These are phyloP conservation scores for Ploettnerulaceae sp. DNA, from an alignment of 2,329 filamentous ascomycete species.

Conservation along the genomic window DNA sequence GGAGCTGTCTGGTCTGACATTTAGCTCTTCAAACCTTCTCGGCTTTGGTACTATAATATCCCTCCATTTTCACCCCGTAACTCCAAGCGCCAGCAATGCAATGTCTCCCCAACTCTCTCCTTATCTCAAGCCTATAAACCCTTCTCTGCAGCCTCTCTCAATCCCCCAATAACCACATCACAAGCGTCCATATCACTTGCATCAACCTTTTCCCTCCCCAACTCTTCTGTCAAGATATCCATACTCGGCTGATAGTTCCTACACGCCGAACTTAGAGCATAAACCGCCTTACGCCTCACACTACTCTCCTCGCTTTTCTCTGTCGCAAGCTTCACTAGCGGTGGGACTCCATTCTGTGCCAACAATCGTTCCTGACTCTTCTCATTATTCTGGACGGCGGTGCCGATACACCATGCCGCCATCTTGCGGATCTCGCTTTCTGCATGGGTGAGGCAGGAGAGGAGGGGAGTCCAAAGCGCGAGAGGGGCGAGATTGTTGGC, in stretches of 20 bases:
- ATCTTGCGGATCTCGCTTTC: slow-evolving; percentile 72
- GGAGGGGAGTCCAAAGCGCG: slow-evolving; percentile 74
- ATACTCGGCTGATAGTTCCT: slow-evolving; percentile 87
- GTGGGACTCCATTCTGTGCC: slow-evolving; percentile 62
- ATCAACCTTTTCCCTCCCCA: slow-evolving; percentile 58
- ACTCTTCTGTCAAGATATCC: slow-evolving; percentile 60
- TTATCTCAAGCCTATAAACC: background rate
- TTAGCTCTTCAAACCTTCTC: too few relatives aligned
- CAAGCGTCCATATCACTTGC: slow-evolving; percentile 84
- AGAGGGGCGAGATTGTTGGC: slow-evolving; percentile 86
- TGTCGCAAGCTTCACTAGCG: slow-evolving; percentile 61
- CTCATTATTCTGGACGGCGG: slow-evolving; percentile 93
- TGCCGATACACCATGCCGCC: slow-evolving; percentile 92
- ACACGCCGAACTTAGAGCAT: slow-evolving; percentile 78
- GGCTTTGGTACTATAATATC: too few relatives aligned
- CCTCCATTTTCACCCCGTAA: slow-evolving; percentile 1
- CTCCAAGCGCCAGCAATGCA: slow-evolving; percentile 16
- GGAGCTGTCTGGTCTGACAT: background rate
- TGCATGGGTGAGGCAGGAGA: slow-evolving; percentile 61
- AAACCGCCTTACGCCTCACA: slow-evolving; percentile 81
- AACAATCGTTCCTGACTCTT: slow-evolving; percentile 71
- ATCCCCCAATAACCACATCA: slow-evolving; percentile 64
- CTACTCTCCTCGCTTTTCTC: slow-evolving; percentile 53
- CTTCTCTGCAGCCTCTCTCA: slow-evolving; percentile 46
- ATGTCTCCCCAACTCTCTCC: too few relatives aligned